phyloP scores from a whole-genome alignment of 306 rosid genomes.

The Glycine soja region DNA sequence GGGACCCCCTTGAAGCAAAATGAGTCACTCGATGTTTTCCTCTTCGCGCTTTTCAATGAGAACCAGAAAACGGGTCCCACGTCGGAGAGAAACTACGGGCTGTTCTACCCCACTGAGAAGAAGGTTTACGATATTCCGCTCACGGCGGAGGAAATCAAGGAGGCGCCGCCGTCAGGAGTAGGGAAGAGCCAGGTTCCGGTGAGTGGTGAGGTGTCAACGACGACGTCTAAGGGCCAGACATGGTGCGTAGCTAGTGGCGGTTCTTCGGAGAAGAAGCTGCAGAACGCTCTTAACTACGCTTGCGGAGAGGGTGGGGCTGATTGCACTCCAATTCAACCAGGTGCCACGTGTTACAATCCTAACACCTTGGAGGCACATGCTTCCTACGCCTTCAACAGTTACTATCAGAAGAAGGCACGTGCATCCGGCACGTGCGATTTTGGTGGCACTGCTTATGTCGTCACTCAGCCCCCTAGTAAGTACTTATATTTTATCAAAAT shows the following conservation, averaged over 20 bases:
- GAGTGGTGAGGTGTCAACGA: not conserved
- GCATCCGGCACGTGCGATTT: slow-evolving; percentile 71
- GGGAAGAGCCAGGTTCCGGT: slow-evolving; percentile 57
- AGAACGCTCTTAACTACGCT: slow-evolving; percentile 71
- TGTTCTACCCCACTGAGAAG: slow-evolving; percentile 68
- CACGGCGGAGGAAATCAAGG: slow-evolving; percentile 18
- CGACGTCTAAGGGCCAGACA: slow-evolving; percentile 46
- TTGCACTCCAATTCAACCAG: slow-evolving; percentile 69
- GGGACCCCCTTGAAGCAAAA: slow-evolving; percentile 74
- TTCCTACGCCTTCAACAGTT: slow-evolving; percentile 87
- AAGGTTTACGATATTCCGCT: slow-evolving; percentile 71
- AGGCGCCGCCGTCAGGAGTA: slow-evolving; percentile 25
- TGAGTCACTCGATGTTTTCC: slow-evolving; percentile 55
- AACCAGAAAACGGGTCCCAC: slow-evolving; percentile 76
- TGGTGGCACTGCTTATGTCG: slow-evolving; percentile 76
- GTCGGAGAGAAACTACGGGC: slow-evolving; percentile 81
- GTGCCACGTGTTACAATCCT: slow-evolving; percentile 79
- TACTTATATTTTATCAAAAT: not conserved
- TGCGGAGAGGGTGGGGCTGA: slow-evolving; percentile 91
- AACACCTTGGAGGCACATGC: slow-evolving; percentile 83
- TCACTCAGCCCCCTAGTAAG: slow-evolving; percentile 78
- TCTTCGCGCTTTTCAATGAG: slow-evolving; percentile 87
- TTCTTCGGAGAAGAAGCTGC: slow-evolving; percentile 56
- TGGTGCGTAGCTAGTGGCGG: slow-evolving; percentile 84
- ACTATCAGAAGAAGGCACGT: slow-evolving; percentile 79